Percentiles rank a stretch among this genome's conserved stretches.
These are phyloP conservation scores for Moringa oleifera DNA, from an alignment of 345 rosid species.

Conservation along the genomic window DNA sequence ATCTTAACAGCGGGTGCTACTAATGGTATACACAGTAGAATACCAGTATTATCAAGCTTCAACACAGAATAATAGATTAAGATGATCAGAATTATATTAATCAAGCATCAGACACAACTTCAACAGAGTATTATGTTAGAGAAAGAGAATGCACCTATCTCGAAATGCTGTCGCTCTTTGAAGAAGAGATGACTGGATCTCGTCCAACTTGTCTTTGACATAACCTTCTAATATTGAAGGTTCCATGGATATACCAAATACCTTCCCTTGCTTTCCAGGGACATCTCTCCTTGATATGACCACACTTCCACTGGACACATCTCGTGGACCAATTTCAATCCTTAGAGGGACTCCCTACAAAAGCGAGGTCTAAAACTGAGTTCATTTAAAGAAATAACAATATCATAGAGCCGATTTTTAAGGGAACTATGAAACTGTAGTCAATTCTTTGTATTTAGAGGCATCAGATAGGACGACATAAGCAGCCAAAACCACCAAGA, in stretches of 20 bases:
- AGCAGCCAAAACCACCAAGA: constrained; percentile 4
- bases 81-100: too few species aligned
- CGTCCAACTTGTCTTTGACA: constrained; percentile 87
- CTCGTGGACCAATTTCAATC: constrained; percentile 95
- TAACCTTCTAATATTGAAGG: constrained; percentile 55
- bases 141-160: constrained; percentile 50
- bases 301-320: constrained; percentile 71
- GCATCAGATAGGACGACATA: background rate
- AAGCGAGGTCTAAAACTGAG: constrained; percentile 12
- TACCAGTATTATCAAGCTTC: too few species aligned
- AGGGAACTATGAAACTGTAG: background rate
- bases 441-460: background rate
- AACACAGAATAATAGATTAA: too few species aligned
- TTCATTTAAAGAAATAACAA: background rate
- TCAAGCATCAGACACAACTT: background rate
- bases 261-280: constrained; percentile 92
- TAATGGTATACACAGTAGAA: too few species aligned
- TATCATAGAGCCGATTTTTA: background rate
- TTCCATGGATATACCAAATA: constrained; percentile 88
- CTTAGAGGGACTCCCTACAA: constrained; percentile 77
- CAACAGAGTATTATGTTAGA: background rate
- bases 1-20: too few species aligned
- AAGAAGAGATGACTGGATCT: constrained; percentile 78
- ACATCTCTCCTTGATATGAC: constrained; percentile 87
- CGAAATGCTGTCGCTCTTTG: constrained; percentile 61